phyloP scores from a whole-genome alignment of 2,329 filamentous ascomycete genomes.

The Colletotrichum lupini region DNA sequence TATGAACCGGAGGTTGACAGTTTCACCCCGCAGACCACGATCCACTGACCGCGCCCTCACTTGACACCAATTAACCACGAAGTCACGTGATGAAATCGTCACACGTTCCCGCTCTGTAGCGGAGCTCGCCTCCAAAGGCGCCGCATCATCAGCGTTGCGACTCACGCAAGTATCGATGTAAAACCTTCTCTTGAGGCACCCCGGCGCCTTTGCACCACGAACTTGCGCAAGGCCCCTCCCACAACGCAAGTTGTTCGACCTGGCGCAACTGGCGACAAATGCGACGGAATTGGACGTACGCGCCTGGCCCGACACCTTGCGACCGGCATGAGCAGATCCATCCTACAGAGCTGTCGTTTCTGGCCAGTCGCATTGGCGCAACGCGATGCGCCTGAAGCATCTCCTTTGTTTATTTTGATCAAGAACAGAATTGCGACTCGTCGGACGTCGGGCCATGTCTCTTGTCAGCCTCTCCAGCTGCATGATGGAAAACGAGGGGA shows the following conservation, averaged over 20 bases:
- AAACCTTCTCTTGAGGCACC: background rate
- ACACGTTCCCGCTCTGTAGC: background rate
- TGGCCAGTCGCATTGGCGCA: conserved; percentile 34
- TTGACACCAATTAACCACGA: conserved; percentile 7
- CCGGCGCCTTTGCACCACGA: conserved; percentile 1
- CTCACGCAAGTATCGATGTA: background rate
- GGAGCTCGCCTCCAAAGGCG: background rate
- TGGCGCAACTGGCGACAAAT: conserved; percentile 15
- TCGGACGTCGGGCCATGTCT: background rate
- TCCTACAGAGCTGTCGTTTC: conserved; percentile 16
- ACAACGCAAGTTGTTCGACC: background rate
- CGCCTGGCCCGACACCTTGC: conserved; percentile 25
- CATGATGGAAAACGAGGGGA: conserved; percentile 12
- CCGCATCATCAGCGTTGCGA: conserved; percentile 24
- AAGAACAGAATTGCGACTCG: conserved; percentile 17
- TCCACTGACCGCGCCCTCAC: background rate
- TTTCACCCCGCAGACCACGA: background rate
- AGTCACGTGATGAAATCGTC: conserved; percentile 7
- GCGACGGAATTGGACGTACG: conserved; percentile 27
- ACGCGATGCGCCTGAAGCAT: conserved; percentile 32
- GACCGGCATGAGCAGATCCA: conserved; percentile 18
- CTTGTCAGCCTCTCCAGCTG: background rate
- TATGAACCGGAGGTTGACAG: background rate
- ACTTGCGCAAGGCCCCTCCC: background rate
- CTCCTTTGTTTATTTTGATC: conserved; percentile 31